A percentile compares a stretch with the other conserved stretches of the same genome.
phyloP scores from a whole-genome alignment of 1,284 basidiomycete genomes.

The Fomitopsis betulina region DNA sequence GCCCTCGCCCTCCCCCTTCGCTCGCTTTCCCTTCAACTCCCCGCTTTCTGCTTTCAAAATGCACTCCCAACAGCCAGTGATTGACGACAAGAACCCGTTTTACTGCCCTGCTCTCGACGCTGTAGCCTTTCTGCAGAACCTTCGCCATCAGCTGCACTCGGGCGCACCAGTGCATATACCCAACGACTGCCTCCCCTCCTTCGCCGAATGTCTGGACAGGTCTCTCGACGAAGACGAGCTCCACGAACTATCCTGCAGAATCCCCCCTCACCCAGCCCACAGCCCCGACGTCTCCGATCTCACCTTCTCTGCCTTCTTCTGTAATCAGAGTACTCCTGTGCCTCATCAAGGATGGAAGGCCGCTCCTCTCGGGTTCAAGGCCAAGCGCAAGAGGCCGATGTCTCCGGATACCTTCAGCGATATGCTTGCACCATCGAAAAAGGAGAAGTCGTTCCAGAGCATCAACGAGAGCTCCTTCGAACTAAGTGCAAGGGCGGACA shows the following conservation, averaged over 20 bases:
- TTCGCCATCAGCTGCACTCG: conserved; percentile 23
- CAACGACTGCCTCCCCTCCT: conserved; percentile 27
- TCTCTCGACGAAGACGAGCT: conserved; percentile 27
- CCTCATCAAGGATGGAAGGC: not conserved
- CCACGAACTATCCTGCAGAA: conserved; percentile 12
- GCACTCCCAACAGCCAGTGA: conserved; percentile 6
- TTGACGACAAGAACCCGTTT: conserved; percentile 22
- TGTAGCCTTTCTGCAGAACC: conserved; percentile 34
- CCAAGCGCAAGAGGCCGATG: conserved; percentile 5
- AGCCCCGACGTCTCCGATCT: not conserved
- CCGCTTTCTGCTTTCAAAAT: not conserved
- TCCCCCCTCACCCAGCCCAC: not conserved
- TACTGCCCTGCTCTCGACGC: conserved; percentile 37
- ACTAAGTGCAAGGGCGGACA: conserved; percentile 36
- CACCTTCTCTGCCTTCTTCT: not conserved
- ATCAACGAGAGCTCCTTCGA: conserved; percentile 44
- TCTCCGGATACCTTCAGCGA: conserved; percentile 32
- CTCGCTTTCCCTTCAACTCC: not conserved
- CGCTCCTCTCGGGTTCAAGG: not conserved
- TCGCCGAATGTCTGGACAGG: conserved; percentile 30
- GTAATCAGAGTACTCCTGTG: not conserved
- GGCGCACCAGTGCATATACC: conserved; percentile 9
- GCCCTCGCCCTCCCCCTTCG: too few species aligned
- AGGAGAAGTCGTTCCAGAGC: conserved; percentile 34
- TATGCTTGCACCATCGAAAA: conserved; percentile 34